Evolutionary conservation across 1,284 basidiomycete species (phyloP).

Genomic region (Irpex sp.): DNA sequence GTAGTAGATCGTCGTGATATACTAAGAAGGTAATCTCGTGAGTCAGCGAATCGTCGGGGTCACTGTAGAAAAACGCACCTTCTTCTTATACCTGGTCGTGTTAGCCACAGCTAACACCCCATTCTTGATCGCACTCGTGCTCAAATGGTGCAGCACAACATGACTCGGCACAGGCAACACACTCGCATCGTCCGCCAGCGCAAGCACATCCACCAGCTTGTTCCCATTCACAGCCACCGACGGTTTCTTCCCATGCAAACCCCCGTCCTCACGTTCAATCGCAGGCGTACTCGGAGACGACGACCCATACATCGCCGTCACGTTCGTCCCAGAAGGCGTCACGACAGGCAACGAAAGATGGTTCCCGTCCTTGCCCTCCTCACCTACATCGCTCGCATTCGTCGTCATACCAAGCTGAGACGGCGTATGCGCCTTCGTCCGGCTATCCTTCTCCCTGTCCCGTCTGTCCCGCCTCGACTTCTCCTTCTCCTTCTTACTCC

Average conservation of each 20-base stretch:
- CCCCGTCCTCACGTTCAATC: not conserved
- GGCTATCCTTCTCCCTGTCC: conserved; percentile 19
- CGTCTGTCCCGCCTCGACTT: conserved; percentile 10
- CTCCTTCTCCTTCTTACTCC: conserved; percentile 19
- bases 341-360: conserved; percentile 33
- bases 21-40: conserved; percentile 32
- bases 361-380: conserved; percentile 11
- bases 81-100: conserved; percentile 91
- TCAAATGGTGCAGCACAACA: conserved; percentile 93
- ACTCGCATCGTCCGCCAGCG: conserved; percentile 83
- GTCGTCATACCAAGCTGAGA: conserved; percentile 25
- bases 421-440: conserved; percentile 13
- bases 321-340: conserved; percentile 42
- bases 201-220: conserved; percentile 31
- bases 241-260: conserved; percentile 12
- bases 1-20: conserved; percentile 67
- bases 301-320: conserved; percentile 23
- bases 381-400: conserved; percentile 11
- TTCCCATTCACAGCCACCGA: conserved; percentile 11
- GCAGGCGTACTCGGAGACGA: conserved; percentile 10
- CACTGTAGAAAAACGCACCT: conserved; percentile 48
- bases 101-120: conserved; percentile 93
- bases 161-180: conserved; percentile 94
- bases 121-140: conserved; percentile 93
- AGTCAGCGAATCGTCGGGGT: conserved; percentile 10